Conservation (phyloP, 345 rosid genomes). For the Pseudoturritis turrita region DNA sequence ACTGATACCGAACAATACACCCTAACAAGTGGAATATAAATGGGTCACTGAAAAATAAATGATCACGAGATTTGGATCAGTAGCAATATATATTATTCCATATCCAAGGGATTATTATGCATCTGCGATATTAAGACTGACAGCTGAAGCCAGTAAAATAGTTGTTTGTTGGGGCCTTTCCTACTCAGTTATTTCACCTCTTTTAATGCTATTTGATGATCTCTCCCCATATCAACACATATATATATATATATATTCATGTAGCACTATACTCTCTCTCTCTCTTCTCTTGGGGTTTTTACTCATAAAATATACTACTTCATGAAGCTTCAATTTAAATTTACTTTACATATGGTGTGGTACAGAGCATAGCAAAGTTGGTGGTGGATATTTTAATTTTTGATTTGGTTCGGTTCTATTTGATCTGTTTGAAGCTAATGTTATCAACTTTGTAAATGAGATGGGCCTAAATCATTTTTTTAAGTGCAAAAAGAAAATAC, state of each 20-base stretch:
- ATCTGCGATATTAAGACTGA: slow-evolving; percentile 16
- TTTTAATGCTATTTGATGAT: background rate
- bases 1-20: background rate
- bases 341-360: too few relatives aligned
- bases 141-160: slow-evolving; percentile 24
- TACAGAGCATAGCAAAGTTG: too few relatives aligned
- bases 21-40: slow-evolving; percentile 1
- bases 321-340: background rate
- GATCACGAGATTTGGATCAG: slow-evolving; percentile 22
- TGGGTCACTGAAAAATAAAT: background rate
- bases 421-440: background rate
- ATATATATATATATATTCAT: background rate
- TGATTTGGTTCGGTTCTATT: background rate
- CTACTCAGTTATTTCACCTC: slow-evolving; percentile 8
- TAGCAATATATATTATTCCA: slow-evolving; percentile 13
- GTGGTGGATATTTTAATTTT: background rate
- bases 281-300: background rate
- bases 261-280: background rate
- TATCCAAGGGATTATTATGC: background rate
- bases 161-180: slow-evolving; percentile 13
- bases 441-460: too few relatives aligned
- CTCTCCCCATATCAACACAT: background rate
- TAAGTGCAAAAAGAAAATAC: too few relatives aligned
- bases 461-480: too few relatives aligned
- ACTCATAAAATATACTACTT: background rate